Conservation (phyloP, 176 grass and related monocot species). For the Oryza australiensis region DNA sequence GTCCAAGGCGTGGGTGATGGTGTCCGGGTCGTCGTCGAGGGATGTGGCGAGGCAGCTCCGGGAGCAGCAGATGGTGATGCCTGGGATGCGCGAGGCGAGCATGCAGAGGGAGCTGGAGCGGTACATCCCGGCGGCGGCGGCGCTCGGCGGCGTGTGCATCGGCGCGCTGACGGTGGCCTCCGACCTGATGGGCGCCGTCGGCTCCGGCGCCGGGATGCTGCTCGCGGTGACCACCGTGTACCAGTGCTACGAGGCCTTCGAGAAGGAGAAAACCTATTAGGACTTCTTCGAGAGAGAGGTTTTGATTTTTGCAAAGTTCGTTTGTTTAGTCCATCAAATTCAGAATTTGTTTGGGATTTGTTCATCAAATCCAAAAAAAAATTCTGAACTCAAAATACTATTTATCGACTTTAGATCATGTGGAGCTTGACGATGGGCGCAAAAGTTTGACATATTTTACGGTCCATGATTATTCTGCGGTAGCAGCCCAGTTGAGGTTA, state of each 20-base stretch:
- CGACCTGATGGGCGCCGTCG: background rate
- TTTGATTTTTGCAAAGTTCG: too few species aligned
- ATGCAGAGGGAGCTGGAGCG: background rate
- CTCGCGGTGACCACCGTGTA: background rate
- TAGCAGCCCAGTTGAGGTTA: too few species aligned
- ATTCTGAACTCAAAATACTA: too few species aligned
- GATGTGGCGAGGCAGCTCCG: slow-evolving; percentile 45
- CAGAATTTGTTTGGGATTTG: too few species aligned
- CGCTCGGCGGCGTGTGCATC: background rate
- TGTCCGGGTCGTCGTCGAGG: slow-evolving; percentile 40
- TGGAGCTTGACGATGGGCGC: too few species aligned
- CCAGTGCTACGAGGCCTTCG: background rate
- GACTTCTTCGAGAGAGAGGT: too few species aligned
- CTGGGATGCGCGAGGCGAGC: background rate
- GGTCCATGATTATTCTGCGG: too few species aligned
- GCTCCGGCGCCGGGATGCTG: background rate
- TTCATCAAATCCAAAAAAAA: too few species aligned
- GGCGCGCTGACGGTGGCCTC: background rate
- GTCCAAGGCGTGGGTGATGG: slow-evolving; percentile 40
- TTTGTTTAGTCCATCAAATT: too few species aligned
- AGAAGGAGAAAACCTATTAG: background rate
- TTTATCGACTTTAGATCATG: too few species aligned
- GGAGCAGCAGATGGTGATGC: slow-evolving; percentile 53
- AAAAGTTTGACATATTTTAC: too few species aligned
- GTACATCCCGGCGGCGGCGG: background rate